Conservation (phyloP, 139 green algal genomes). For the Trebouxia sp. region DNA sequence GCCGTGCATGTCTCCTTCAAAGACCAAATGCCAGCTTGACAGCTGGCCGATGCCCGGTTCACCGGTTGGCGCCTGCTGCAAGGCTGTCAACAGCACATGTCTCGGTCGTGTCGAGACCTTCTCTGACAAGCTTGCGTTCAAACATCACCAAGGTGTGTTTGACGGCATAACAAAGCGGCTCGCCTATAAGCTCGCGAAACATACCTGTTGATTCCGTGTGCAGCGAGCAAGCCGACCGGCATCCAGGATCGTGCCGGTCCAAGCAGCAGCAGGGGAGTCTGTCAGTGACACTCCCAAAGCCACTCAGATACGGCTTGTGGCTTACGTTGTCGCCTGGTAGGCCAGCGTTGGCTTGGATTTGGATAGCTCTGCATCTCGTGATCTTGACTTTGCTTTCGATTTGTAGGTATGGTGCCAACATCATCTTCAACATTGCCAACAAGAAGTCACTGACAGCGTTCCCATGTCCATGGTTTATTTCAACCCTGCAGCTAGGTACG, state of each 20-base stretch:
- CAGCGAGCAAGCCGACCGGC: neutral
- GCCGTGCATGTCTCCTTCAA: neutral
- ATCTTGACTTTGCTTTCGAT: neutral
- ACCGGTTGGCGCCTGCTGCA: neutral
- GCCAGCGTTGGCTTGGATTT: neutral
- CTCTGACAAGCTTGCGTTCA: neutral
- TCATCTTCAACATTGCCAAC: constrained; percentile 93
- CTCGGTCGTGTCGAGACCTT: neutral
- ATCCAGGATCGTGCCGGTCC: neutral
- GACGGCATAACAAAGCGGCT: too few relatives aligned
- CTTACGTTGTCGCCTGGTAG: neutral
- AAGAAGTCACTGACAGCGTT: constrained; percentile 87
- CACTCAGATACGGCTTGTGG: neutral
- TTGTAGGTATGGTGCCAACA: constrained; percentile 59
- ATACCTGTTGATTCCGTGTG: constrained; percentile 7
- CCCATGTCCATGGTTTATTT: constrained; percentile 85
- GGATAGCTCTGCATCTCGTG: neutral
- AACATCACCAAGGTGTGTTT: neutral
- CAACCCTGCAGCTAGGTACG: constrained; percentile 77
- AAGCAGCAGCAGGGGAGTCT: neutral
- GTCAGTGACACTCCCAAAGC: neutral
- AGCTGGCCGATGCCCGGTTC: neutral
- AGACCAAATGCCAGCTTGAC: neutral
- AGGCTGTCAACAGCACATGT: neutral
- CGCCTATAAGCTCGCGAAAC: too few relatives aligned